Percentiles rank a stretch among this genome's conserved stretches.
Conservation (phyloP, 306 rosid species). For the Ceratonia siliqua region DNA sequence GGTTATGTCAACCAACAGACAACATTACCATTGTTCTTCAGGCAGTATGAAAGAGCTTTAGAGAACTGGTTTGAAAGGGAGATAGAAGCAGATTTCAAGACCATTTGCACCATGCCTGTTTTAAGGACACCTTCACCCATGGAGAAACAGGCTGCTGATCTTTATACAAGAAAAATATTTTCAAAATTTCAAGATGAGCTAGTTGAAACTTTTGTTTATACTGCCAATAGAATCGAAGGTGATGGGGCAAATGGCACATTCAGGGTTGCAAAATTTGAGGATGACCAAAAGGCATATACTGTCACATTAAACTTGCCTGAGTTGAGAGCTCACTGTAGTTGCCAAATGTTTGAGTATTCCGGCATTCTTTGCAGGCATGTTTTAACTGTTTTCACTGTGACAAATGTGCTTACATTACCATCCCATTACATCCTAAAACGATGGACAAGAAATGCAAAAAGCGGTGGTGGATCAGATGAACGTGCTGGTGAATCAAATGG, state of each 20-base stretch:
- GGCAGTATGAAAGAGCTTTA: constrained; percentile 86
- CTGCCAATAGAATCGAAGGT: constrained; percentile 88
- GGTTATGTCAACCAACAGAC: constrained; percentile 86
- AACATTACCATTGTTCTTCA: constrained; percentile 83
- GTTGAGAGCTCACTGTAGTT: constrained; percentile 85
- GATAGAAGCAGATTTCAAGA: constrained; percentile 82
- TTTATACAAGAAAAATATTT: constrained; percentile 79
- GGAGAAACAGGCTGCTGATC: constrained; percentile 94
- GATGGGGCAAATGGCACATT: constrained; percentile 79
- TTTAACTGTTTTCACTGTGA: constrained; percentile 84
- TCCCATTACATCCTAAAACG: constrained; percentile 82
- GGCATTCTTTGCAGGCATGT: constrained; percentile 93
- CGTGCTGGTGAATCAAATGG: constrained; percentile 57
- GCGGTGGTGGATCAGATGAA: constrained; percentile 57
- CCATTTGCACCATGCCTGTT: constrained; percentile 70
- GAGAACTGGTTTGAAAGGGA: constrained; percentile 85
- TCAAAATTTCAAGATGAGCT: constrained; percentile 88
- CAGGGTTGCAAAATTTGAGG: constrained; percentile 93
- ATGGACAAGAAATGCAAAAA: constrained; percentile 93
- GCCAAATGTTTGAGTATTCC: constrained; percentile 93
- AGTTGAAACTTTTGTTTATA: constrained; percentile 90
- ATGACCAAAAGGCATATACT: constrained; percentile 70
- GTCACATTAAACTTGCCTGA: constrained; percentile 70
- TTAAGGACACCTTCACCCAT: constrained; percentile 93
- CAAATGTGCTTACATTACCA: constrained; percentile 86